phyloP scores from a whole-genome alignment of 805 yeast genomes.

The Maudiozyma pseudohumilis region DNA sequence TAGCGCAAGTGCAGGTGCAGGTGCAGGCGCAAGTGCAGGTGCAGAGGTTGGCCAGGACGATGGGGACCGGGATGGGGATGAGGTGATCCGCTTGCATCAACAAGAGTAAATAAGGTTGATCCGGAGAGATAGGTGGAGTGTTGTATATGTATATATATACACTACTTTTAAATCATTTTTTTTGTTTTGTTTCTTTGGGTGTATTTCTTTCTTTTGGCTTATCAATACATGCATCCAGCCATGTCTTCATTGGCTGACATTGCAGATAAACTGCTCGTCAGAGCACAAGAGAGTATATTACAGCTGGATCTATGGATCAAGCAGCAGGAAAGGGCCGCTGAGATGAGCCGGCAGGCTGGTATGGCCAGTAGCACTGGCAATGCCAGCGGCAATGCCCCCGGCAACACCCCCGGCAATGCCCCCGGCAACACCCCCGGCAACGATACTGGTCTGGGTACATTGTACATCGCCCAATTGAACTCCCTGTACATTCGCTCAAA shows the following conservation, averaged over 20 bases:
- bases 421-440: too few species aligned
- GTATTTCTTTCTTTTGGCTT: background rate
- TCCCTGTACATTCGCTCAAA: slow-evolving; percentile 20
- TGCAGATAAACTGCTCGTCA: slow-evolving; percentile 18
- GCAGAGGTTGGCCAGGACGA: background rate
- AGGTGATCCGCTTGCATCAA: background rate
- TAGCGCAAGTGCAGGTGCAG: too few species aligned
- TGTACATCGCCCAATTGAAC: slow-evolving; percentile 22
- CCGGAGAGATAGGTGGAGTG: background rate
- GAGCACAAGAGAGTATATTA: slow-evolving; percentile 25
- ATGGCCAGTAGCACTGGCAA: too few species aligned
- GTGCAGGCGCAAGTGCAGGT: too few species aligned
- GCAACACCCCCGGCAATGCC: too few species aligned
- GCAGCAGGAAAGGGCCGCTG: slow-evolving; percentile 12
- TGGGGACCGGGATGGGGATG: background rate
- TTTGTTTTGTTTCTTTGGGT: background rate
- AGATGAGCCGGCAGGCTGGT: background rate
- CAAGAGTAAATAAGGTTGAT: too few species aligned
- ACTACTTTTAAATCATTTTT: background rate
- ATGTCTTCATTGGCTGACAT: slow-evolving; percentile 14
- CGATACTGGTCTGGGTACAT: slow-evolving; percentile 3
- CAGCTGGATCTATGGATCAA: slow-evolving; percentile 25
- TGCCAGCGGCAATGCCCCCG: too few species aligned
- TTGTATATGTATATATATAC: background rate
- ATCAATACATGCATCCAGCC: slow-evolving; percentile 4